Base-by-base conservation (phyloP, 495 filamentous ascomycete genomes). In the Baudoinia panamericana region DNA sequence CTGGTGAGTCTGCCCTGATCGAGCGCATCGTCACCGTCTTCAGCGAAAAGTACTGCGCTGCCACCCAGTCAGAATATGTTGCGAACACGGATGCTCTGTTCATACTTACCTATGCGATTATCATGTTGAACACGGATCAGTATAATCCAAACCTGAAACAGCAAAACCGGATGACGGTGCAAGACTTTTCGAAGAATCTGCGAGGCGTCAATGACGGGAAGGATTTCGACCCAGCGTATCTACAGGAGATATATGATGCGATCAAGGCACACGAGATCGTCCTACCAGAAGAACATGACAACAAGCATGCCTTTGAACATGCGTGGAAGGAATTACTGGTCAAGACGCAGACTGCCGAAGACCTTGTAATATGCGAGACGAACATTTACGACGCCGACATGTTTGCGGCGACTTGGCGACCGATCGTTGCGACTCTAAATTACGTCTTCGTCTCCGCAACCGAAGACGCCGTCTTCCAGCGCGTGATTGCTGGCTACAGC, bases 401-500 rank as follows among this genome's bases (percentile, higher is more conserved):
- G 85, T 96, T 99, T 56, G 76, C 78, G 40, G 82, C 87, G 23
- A 93, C 86, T 4, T 99, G 90, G 90, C 86, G 77, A 60, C 84
- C 90, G 6, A 81, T 96, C 44, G 70, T 99, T 10, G 84, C 92
- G 12, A 95, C 92, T 1, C 67, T 99, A 28, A 90, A 88, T 2
- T 99, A 95, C 56, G 90, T 96, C 12, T 99, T 99, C 62, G 87
- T 96, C 80, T 96, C 90, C 32, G 90, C 90, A 24, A 93, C 87
- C 2, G 90, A 99, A 51, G 92, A 99, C 61, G 85, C 88, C 9
- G 90, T 99, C 10, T 99, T 93, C 55, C 83, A 81, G 13, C 74
- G 90, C 30, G 80, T 99, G 16, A 82, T 94, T 31, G 80, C 82
- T 31, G 90, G 92, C 2, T 96, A 96, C 56, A 82, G 93, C 54